These are phyloP conservation scores for Podospora pseudoanserina DNA, from an alignment of 495 filamentous ascomycete species.

Conservation along the genomic window DNA sequence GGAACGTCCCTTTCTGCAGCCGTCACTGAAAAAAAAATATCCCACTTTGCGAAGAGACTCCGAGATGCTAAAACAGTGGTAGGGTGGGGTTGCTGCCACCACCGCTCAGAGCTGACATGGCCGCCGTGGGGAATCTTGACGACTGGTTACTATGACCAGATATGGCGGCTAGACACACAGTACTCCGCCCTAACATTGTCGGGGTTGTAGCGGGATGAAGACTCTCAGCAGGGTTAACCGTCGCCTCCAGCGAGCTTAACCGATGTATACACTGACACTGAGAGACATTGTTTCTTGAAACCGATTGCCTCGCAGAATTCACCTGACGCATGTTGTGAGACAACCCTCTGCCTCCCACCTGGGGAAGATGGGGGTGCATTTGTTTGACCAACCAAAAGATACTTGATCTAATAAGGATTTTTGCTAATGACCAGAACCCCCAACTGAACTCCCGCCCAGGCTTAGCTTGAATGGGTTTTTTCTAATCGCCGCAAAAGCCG, in stretches of 20 bases:
- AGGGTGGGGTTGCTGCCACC: neutral
- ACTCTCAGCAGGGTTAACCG: no score
- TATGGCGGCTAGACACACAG: neutral
- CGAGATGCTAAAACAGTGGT: neutral
- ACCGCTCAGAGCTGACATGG: neutral
- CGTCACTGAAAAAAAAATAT: neutral
- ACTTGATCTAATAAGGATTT: slow-evolving; percentile 7
- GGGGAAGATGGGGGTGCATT: neutral
- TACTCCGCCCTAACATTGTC: neutral
- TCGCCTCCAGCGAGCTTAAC: neutral
- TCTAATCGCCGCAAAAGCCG: slow-evolving; percentile 13
- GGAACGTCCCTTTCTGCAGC: neutral
- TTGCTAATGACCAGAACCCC: slow-evolving; percentile 16
- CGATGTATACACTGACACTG: neutral
- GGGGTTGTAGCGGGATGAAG: neutral
- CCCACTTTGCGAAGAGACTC: slow-evolving; percentile 2
- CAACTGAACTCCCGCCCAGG: slow-evolving; percentile 10
- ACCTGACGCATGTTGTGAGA: slow-evolving; percentile 4
- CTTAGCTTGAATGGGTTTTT: neutral
- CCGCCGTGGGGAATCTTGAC: neutral
- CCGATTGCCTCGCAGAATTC: slow-evolving; percentile 1
- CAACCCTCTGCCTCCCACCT: neutral
- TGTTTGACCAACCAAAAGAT: slow-evolving; percentile 12
- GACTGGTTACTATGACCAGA: neutral
- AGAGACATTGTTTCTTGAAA: neutral